phyloP scores from a whole-genome alignment of 106 monocot genomes.

The Alisma plantagoaquatica region DNA sequence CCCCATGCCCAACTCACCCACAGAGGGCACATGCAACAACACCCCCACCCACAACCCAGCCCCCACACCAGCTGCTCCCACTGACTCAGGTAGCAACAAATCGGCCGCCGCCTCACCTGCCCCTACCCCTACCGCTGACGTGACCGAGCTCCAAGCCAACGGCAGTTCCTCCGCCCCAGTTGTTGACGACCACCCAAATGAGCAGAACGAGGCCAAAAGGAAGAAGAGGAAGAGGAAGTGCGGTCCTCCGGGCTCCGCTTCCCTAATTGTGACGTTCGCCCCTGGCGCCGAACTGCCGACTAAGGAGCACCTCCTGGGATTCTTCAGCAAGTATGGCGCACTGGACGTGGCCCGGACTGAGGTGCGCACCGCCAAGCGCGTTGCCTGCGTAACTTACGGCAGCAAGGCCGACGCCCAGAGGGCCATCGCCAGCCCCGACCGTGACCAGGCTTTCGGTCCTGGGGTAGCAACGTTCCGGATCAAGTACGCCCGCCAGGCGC shows the following conservation, averaged over 20 bases:
- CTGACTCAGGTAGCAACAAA: too few relatives aligned
- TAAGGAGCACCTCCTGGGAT: neutral
- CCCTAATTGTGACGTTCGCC: conserved; percentile 1
- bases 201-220: neutral
- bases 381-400: neutral
- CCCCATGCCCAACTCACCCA: too few relatives aligned
- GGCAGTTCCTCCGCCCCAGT: neutral
- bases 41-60: too few relatives aligned
- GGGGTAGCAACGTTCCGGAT: neutral
- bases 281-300: neutral
- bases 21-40: too few relatives aligned
- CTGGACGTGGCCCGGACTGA: neutral
- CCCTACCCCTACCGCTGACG: neutral
- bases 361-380: neutral
- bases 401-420: neutral
- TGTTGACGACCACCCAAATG: neutral
- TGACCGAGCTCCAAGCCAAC: neutral
- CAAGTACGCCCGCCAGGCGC: neutral
- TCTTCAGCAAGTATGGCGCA: neutral
- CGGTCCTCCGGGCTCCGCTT: neutral
- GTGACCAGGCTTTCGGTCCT: neutral
- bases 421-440: neutral
- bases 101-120: too few relatives aligned
- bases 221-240: too few relatives aligned
- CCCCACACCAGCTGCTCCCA: too few relatives aligned